phyloP scores from a whole-genome alignment of 495 filamentous ascomycete species.

The Amniculicola lignicola region DNA sequence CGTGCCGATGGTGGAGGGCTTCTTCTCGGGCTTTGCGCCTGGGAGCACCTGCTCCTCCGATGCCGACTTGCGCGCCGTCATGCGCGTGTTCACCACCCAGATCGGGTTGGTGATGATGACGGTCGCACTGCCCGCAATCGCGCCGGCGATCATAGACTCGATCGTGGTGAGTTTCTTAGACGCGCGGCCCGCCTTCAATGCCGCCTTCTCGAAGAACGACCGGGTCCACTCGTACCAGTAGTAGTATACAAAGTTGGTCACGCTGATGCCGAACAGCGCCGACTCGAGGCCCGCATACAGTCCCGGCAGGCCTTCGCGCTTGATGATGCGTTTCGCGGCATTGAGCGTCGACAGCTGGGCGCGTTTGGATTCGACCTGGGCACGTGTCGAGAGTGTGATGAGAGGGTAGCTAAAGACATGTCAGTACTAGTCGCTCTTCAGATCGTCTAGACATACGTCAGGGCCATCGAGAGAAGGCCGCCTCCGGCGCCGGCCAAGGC shows the following conservation, averaged over 20 bases:
- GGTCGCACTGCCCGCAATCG: conserved; percentile 90
- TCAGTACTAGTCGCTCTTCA: conserved; percentile 18
- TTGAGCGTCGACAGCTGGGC: conserved; percentile 76
- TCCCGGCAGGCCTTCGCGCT: conserved; percentile 82
- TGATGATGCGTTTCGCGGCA: conserved; percentile 80
- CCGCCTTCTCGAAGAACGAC: conserved; percentile 79
- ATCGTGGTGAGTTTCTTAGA: conserved; percentile 81
- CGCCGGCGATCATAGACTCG: conserved; percentile 90
- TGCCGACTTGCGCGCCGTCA: conserved; percentile 78
- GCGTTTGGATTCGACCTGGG: conserved; percentile 94
- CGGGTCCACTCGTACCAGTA: conserved; percentile 99
- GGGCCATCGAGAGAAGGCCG: conserved; percentile 88
- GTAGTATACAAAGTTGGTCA: conserved; percentile 99
- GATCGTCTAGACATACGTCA: conserved; percentile 62
- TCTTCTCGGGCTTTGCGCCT: conserved; percentile 43
- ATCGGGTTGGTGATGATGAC: conserved; percentile 96
- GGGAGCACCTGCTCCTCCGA: conserved; percentile 54
- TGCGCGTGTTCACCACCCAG: conserved; percentile 97
- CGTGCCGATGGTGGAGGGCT: conserved; percentile 72
- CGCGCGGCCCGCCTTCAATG: conserved; percentile 66
- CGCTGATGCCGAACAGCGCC: conserved; percentile 92
- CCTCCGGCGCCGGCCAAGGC: conserved; percentile 82
- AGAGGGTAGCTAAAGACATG: conserved; percentile 72
- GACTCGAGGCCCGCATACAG: conserved; percentile 86
- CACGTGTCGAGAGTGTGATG: conserved; percentile 94